Evolutionary conservation across 306 rosid genomes (phyloP).

Genomic region (Betula pendula): DNA sequence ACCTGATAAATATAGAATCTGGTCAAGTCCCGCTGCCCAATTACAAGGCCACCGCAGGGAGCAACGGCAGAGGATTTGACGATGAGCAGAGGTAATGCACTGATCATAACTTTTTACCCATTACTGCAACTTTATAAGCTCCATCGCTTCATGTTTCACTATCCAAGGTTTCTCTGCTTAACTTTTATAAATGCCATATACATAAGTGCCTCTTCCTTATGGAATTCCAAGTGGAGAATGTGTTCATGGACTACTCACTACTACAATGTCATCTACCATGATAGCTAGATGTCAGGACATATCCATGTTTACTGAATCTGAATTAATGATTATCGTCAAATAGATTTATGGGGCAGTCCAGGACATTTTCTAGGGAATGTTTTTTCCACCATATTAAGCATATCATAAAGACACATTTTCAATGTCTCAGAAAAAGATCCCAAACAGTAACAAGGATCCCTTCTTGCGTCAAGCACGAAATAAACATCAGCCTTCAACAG

Average conservation of each 20-base stretch:
- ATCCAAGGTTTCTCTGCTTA: neutral
- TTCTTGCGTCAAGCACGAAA: neutral
- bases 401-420: neutral
- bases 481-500: neutral
- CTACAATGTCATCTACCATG: neutral
- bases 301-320: neutral
- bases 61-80: constrained; percentile 35
- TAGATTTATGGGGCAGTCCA: neutral
- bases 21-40: constrained; percentile 72
- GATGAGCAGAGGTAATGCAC: constrained; percentile 56
- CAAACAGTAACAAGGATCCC: neutral
- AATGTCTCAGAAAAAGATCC: neutral
- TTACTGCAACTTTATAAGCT: neutral
- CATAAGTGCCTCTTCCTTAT: neutral
- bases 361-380: neutral
- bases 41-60: constrained; percentile 40
- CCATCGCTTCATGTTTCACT: neutral
- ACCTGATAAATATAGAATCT: constrained; percentile 68
- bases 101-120: neutral
- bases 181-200: too few relatives aligned
- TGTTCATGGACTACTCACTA: neutral
- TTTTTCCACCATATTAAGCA: neutral
- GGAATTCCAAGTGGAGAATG: neutral
- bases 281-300: neutral
- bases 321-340: neutral